These are phyloP conservation scores for Niveomyces coronatus DNA, from an alignment of 2,329 filamentous ascomycete species.

Conservation along the genomic window DNA sequence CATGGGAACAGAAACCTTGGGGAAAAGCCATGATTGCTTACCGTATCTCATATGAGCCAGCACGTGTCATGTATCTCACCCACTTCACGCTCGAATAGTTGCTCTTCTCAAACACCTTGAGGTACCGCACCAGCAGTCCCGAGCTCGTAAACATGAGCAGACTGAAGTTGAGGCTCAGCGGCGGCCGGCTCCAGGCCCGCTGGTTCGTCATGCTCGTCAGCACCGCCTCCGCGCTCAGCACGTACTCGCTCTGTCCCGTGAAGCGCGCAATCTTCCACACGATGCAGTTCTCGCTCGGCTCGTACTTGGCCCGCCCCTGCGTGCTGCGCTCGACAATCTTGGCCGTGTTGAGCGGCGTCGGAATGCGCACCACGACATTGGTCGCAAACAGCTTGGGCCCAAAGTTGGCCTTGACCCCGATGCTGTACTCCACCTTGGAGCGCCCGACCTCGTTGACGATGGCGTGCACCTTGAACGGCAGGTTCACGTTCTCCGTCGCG, in stretches of 20 bases:
- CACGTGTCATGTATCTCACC: slow-evolving; percentile 98
- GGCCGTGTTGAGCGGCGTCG: slow-evolving; percentile 92
- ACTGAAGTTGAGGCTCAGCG: slow-evolving; percentile 83
- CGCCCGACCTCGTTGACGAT: slow-evolving; percentile 97
- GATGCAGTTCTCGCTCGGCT: slow-evolving; percentile 95
- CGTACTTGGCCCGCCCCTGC: slow-evolving; percentile 96
- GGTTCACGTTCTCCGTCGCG: slow-evolving; percentile 94
- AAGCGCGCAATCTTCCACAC: slow-evolving; percentile 99
- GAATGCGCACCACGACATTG: slow-evolving; percentile 88
- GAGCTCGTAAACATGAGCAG: slow-evolving; percentile 97
- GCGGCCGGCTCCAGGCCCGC: slow-evolving; percentile 91
- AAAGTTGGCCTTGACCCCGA: slow-evolving; percentile 95
- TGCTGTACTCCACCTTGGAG: slow-evolving; percentile 97
- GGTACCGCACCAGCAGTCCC: slow-evolving; percentile 80
- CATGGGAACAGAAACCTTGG: too few relatives aligned
- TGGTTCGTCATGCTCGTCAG: slow-evolving; percentile 97
- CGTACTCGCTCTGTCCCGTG: slow-evolving; percentile 93
- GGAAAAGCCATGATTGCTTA: too few relatives aligned
- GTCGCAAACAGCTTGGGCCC: slow-evolving; percentile 93
- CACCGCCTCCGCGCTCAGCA: slow-evolving; percentile 85
- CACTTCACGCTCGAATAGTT: slow-evolving; percentile 99
- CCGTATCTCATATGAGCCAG: slow-evolving; percentile 95
- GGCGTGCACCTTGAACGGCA: slow-evolving; percentile 97
- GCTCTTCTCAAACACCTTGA: slow-evolving; percentile 99
- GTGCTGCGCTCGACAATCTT: slow-evolving; percentile 86